Evolutionary conservation across 208 protist species (phyloP).

Genomic region (Leishmania amazonensis): DNA sequence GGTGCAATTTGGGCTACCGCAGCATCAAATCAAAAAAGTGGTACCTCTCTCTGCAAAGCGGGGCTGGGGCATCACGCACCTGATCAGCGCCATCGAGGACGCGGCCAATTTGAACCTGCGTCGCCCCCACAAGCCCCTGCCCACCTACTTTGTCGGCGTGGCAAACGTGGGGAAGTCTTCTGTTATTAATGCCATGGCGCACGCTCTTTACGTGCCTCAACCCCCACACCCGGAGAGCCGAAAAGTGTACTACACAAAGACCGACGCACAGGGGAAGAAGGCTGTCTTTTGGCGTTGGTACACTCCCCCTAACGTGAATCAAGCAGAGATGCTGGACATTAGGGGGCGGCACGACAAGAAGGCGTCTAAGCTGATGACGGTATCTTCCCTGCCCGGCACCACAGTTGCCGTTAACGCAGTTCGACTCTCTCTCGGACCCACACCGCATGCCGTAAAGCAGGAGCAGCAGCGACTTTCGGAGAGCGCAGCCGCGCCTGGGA

Average conservation of each 20-base stretch:
- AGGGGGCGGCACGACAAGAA: slow-evolving; percentile 85
- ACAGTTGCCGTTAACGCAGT: slow-evolving; percentile 86
- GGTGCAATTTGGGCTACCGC: slow-evolving; percentile 76
- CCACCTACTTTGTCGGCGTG: slow-evolving; percentile 89
- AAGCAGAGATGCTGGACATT: slow-evolving; percentile 90
- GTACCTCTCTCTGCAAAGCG: slow-evolving; percentile 88
- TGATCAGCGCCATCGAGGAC: slow-evolving; percentile 75
- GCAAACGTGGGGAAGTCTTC: slow-evolving; percentile 94
- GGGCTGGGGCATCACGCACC: slow-evolving; percentile 86
- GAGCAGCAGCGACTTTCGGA: background rate
- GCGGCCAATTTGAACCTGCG: slow-evolving; percentile 81
- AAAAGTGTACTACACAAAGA: slow-evolving; percentile 88
- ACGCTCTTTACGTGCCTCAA: slow-evolving; percentile 83
- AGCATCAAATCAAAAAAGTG: slow-evolving; percentile 72
- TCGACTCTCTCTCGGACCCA: slow-evolving; percentile 51
- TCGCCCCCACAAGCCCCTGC: slow-evolving; percentile 70
- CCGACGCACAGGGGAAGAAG: slow-evolving; percentile 64
- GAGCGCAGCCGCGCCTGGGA: background rate
- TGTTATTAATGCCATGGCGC: slow-evolving; percentile 91
- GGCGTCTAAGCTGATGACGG: slow-evolving; percentile 89
- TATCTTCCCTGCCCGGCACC: slow-evolving; percentile 88
- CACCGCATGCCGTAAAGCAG: background rate
- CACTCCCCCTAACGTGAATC: slow-evolving; percentile 88
- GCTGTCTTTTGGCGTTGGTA: slow-evolving; percentile 89
- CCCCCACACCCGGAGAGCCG: slow-evolving; percentile 87